phyloP scores from a whole-genome alignment of 2,329 filamentous ascomycete genomes.

The Colletotrichum magnum region DNA sequence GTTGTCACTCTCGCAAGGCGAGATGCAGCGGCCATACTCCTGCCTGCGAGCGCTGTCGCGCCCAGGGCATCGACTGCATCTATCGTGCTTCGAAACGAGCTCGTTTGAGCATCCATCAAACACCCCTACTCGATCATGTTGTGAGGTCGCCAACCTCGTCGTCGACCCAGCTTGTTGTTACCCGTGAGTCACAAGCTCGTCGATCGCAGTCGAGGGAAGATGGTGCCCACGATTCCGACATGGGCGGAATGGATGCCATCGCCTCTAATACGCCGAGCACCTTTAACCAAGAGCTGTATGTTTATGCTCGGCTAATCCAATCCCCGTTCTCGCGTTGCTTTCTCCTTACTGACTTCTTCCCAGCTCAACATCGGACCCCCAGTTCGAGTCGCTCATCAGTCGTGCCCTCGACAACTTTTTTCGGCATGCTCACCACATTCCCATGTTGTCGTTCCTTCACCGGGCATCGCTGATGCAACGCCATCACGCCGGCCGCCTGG shows the following conservation, averaged over 20 bases:
- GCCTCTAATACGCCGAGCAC: conserved; percentile 52
- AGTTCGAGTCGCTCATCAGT: conserved; percentile 64
- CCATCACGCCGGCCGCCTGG: conserved; percentile 69
- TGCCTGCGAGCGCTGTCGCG: conserved; percentile 66
- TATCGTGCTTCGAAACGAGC: conserved; percentile 65
- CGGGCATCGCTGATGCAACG: conserved; percentile 72
- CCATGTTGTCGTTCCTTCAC: conserved; percentile 71
- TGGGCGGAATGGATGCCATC: conserved; percentile 46
- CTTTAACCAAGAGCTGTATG: conserved; percentile 53
- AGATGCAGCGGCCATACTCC: conserved; percentile 71
- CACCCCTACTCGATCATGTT: conserved; percentile 21
- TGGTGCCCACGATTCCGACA: conserved; percentile 33
- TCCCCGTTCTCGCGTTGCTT: not conserved
- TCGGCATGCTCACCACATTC: conserved; percentile 71
- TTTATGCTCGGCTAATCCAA: conserved; percentile 11
- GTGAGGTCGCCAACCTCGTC: conserved; percentile 31
- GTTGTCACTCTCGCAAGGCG: conserved; percentile 71
- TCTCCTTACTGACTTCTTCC: not conserved
- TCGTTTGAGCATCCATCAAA: conserved; percentile 32
- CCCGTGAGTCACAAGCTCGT: conserved; percentile 25
- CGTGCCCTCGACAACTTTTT: conserved; percentile 71
- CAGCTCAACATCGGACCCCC: conserved; percentile 56
- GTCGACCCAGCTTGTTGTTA: conserved; percentile 11
- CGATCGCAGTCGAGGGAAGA: conserved; percentile 34
- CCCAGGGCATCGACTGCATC: conserved; percentile 69